Conservation (phyloP, 768 basidiomycete species). For the Auriculariales sp. region DNA sequence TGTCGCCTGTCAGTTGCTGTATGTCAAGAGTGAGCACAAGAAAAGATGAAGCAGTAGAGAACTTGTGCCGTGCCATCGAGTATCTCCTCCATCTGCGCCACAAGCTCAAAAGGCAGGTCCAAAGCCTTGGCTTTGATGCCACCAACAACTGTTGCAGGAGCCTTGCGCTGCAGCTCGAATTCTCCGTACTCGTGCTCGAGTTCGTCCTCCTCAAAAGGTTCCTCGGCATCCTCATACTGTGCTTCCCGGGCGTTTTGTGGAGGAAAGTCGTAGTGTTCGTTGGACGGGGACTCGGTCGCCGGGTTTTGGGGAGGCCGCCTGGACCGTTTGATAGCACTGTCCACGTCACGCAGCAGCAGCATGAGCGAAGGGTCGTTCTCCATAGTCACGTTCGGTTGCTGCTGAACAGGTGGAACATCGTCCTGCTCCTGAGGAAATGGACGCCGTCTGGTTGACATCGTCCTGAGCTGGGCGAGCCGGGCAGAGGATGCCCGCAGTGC, state of each 20-base stretch:
- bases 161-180: not conserved
- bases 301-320: too few relatives aligned
- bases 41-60: not conserved
- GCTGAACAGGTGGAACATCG: not conserved
- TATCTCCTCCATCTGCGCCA: not conserved
- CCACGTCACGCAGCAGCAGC: not conserved
- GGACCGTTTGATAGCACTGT: not conserved
- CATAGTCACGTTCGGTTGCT: not conserved
- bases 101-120: not conserved
- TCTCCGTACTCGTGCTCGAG: not conserved
- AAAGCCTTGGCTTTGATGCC: not conserved
- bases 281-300: not conserved
- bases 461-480: not conserved
- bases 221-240: not conserved
- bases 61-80: not conserved
- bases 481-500: not conserved
- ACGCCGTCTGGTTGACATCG: not conserved
- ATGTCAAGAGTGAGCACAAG: too few relatives aligned
- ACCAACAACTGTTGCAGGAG: not conserved
- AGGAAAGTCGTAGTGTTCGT: not conserved
- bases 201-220: not conserved
- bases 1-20: constrained; percentile 48
- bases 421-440: not conserved
- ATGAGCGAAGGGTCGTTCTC: not conserved
- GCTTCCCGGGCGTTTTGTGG: not conserved